Base-by-base conservation (phyloP, 352 stramenopile species). In the Phytophthora capsici region DNA sequence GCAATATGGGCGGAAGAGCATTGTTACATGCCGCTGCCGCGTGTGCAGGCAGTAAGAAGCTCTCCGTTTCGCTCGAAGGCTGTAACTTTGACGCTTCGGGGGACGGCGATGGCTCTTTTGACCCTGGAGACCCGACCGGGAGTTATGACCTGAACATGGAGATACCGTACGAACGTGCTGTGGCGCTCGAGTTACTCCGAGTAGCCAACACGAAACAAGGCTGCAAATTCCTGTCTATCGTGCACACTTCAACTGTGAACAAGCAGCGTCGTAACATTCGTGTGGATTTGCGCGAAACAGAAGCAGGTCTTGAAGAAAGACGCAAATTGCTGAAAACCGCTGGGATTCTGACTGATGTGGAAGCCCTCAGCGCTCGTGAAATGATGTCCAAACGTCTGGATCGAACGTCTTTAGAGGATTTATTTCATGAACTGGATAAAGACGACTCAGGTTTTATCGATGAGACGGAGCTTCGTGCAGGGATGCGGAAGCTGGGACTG, bases 211-310 rank as follows among this genome's bases (percentile, higher is more conserved):
- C 79, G 8, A 90, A 90, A 46, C 83, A 90, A 53, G 85, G 85
- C 38, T 94, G 85, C 67, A 94, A 94, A 53, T 94, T 94, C 46
- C 49, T 94, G 17, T 92, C 85, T 23, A 86, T 94, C 22, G 44
- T 78, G 0, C 85, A 94, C 57, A 73, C 74, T 0, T 73, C 78
- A 0, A 46, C 28, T 7, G 26, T 48, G 6, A 73, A 66, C 17
- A 91, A 90, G 58, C 57, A 72, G 49, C 77, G 73, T 22, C 80
- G 80, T 3, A 68, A 61, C 14, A 91, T 92, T 52, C 84, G 82
- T 12, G 69, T 91, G 13, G 85, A 94, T 28, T 53, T 91, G 25
- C 75, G 80, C 5, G 85, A 91, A 44, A 50, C 60, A 2, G 57
- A 71, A 17, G 76, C 79, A 14, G 71, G 70, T 8, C 38, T 61